These are phyloP conservation scores for Lepidium didymum DNA, from an alignment of 345 rosid genomes.

Conservation along the genomic window DNA sequence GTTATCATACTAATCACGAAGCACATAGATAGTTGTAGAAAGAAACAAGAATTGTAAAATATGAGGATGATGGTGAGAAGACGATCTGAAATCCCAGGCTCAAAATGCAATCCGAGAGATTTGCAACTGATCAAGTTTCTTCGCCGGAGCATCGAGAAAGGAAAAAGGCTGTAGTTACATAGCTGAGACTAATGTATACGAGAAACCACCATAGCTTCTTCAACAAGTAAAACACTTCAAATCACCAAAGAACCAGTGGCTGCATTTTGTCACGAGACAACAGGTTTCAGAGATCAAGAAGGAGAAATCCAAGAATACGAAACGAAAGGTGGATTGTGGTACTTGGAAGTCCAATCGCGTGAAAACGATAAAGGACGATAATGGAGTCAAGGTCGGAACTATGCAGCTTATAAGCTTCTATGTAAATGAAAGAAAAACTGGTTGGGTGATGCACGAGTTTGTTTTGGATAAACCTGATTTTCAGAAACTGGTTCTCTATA, in stretches of 20 bases:
- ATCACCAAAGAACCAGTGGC: neutral
- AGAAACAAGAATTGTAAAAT: no score
- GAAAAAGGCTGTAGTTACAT: neutral
- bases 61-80: neutral
- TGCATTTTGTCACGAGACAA: neutral
- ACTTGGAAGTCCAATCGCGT: no score
- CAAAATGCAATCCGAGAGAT: neutral
- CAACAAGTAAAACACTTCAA: neutral
- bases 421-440: neutral
- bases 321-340: neutral
- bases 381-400: neutral
- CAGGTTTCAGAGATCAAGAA: neutral
- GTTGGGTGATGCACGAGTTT: constrained; percentile 14
- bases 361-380: neutral
- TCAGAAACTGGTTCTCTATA: neutral
- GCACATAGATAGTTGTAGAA: no score
- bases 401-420: neutral
- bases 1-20: no score
- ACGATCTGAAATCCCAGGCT: neutral
- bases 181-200: neutral
- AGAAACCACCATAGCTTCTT: constrained; percentile 13
- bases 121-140: neutral
- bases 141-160: neutral
- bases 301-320: neutral
- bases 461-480: neutral